Conservation (phyloP, 1,284 basidiomycete genomes). For the Ganoderma sp. region DNA sequence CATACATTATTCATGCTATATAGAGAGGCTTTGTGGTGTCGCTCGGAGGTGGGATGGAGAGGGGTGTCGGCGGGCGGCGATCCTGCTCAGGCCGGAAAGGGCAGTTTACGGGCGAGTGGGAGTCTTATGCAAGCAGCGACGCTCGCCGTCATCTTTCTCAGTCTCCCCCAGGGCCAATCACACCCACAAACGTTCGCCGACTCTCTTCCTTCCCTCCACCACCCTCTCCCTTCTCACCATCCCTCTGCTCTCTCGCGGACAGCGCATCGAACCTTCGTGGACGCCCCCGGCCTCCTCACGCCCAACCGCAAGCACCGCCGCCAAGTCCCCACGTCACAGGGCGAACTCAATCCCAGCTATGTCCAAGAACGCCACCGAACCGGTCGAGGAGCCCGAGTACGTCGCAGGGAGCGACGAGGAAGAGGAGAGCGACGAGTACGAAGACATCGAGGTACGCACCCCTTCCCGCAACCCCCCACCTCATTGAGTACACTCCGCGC, state of each 20-base stretch:
- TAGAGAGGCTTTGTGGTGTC: no score
- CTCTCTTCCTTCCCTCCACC: slow-evolving; percentile 8
- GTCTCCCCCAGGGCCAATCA: slow-evolving; percentile 29
- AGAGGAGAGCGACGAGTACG: slow-evolving; percentile 42
- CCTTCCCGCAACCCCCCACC: no score
- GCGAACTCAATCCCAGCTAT: slow-evolving; percentile 14
- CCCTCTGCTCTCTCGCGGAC: slow-evolving; percentile 7
- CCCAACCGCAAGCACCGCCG: not conserved
- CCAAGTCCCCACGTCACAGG: not conserved
- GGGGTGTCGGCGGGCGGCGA: slow-evolving; percentile 8
- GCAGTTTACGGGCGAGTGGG: slow-evolving; percentile 23
- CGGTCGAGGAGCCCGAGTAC: slow-evolving; percentile 30
- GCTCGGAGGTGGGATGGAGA: not conserved
- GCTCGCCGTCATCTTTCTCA: not conserved
- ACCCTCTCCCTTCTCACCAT: not conserved
- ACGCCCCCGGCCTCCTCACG: not conserved
- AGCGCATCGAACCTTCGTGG: not conserved
- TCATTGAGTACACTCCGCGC: not conserved
- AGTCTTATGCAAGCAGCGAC: slow-evolving; percentile 32
- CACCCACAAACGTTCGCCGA: slow-evolving; percentile 32
- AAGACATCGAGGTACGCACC: slow-evolving; percentile 35
- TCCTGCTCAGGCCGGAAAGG: slow-evolving; percentile 11
- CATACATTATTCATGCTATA: slow-evolving; percentile 10
- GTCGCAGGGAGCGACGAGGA: slow-evolving; percentile 27
- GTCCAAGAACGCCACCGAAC: slow-evolving; percentile 29